phyloP scores from a whole-genome alignment of 1,284 basidiomycete species.

The Cerioporus squamosus region DNA sequence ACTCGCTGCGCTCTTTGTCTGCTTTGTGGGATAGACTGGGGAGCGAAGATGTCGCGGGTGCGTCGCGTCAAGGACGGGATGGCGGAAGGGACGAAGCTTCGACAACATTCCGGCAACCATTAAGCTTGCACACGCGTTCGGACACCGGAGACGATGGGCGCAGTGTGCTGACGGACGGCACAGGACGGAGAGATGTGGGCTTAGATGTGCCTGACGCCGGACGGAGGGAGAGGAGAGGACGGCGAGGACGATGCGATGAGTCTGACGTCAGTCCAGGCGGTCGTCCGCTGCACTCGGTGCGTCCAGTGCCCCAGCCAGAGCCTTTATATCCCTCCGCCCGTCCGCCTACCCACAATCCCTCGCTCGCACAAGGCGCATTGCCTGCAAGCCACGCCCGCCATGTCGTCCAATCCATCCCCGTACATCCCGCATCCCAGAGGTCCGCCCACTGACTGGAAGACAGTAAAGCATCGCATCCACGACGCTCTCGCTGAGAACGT shows the following conservation, averaged over 20 bases:
- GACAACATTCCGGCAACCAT: background rate
- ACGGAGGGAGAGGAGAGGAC: too few relatives aligned
- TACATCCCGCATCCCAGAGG: slow-evolving; percentile 24
- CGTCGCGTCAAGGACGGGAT: background rate
- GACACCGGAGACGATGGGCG: too few relatives aligned
- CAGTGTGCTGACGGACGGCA: too few relatives aligned
- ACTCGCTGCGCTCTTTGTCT: background rate
- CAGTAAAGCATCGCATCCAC: slow-evolving; percentile 20
- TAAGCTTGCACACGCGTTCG: too few relatives aligned
- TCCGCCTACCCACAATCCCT: background rate
- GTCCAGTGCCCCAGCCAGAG: background rate
- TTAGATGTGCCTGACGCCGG: too few relatives aligned
- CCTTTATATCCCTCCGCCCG: background rate
- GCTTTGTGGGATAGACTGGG: background rate
- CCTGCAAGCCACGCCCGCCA: background rate
- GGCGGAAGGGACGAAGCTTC: background rate
- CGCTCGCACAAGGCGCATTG: background rate
- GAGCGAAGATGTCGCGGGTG: background rate
- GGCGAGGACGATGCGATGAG: too few relatives aligned
- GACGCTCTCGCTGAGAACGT: slow-evolving; percentile 27
- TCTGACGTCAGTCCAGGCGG: slow-evolving; percentile 8
- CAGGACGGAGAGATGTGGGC: too few relatives aligned
- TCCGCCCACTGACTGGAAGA: slow-evolving; percentile 22
- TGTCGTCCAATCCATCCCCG: slow-evolving; percentile 8
- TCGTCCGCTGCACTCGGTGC: slow-evolving; percentile 10